A percentile compares a stretch with the other conserved stretches of the same genome.
Conservation (phyloP, 495 filamentous ascomycete species). For the Aspergillus homomorphus region DNA sequence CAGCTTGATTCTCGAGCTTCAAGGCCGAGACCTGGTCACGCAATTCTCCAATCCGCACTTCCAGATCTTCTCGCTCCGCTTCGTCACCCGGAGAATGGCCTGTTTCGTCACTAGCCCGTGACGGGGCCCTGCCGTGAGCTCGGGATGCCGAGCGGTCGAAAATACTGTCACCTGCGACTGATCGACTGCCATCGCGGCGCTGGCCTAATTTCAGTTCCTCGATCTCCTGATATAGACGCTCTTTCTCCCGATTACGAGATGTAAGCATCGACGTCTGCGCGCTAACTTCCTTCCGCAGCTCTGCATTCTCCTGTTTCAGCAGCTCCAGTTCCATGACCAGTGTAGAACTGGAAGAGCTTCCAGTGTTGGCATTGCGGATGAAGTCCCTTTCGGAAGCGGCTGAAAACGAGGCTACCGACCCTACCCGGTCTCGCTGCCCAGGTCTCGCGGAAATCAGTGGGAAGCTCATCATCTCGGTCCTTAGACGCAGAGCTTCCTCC, state of each 20-base stretch:
- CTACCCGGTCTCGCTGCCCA: conserved; percentile 53
- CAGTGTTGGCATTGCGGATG: conserved; percentile 47
- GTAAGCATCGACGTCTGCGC: conserved; percentile 98
- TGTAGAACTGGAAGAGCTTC: conserved; percentile 59
- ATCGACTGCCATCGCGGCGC: conserved; percentile 60
- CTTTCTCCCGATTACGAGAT: conserved; percentile 90
- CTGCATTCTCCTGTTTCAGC: conserved; percentile 86
- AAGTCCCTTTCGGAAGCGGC: conserved; percentile 59
- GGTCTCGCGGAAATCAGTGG: conserved; percentile 21
- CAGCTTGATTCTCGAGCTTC: conserved; percentile 78
- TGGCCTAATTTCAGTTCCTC: conserved; percentile 90
- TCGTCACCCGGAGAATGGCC: conserved; percentile 70
- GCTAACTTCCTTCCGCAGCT: conserved; percentile 84
- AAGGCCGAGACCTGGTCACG: conserved; percentile 82
- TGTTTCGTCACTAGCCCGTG: conserved; percentile 68
- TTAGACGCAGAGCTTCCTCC: conserved; percentile 76
- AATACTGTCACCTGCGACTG: conserved; percentile 81
- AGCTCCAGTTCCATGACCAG: conserved; percentile 72
- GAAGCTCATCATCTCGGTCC: conserved; percentile 58
- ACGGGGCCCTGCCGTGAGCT: conserved; percentile 68
- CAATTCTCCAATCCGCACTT: conserved; percentile 75
- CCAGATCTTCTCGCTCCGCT: conserved; percentile 78
- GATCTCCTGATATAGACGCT: conserved; percentile 92
- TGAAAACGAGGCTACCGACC: conserved; percentile 59
- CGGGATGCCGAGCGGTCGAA: conserved; percentile 90